phyloP scores from a whole-genome alignment of 2,329 filamentous ascomycete species.

The Fusarium phyllophilum region DNA sequence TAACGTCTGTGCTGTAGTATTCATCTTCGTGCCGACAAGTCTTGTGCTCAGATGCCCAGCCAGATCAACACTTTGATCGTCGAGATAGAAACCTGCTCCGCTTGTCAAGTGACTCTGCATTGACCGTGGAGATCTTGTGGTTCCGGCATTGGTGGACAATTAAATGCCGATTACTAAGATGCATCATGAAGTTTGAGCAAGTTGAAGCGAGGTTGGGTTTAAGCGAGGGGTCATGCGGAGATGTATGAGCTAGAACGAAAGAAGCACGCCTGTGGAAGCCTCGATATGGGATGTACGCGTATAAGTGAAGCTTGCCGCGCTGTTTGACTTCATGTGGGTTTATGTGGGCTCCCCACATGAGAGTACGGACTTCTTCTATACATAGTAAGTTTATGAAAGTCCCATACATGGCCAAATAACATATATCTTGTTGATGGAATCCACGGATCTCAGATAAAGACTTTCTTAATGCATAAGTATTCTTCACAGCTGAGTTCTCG shows the following conservation, averaged over 20 bases:
- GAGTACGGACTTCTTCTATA: background rate
- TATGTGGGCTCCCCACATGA: background rate
- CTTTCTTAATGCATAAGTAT: accelerated
- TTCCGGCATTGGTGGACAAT: constrained; percentile 16
- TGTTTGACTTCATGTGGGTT: background rate
- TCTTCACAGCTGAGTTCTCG: background rate
- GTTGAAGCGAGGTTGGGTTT: background rate
- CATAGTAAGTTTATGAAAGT: accelerated
- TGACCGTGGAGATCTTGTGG: background rate
- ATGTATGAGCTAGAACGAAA: background rate
- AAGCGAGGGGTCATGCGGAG: background rate
- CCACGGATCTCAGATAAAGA: accelerated
- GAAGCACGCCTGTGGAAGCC: background rate
- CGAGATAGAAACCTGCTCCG: background rate
- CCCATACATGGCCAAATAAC: accelerated
- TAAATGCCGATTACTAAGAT: background rate
- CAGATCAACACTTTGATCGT: background rate
- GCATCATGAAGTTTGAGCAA: background rate
- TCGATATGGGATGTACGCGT: background rate
- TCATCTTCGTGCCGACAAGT: background rate
- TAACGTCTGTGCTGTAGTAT: background rate
- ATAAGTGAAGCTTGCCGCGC: background rate
- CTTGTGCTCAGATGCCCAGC: background rate
- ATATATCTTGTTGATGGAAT: accelerated
- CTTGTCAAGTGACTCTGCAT: background rate